Percentiles rank a stretch among this genome's conserved stretches.
Conservation (phyloP, 352 stramenopile species). For the Phytophthora pseudosyringae region DNA sequence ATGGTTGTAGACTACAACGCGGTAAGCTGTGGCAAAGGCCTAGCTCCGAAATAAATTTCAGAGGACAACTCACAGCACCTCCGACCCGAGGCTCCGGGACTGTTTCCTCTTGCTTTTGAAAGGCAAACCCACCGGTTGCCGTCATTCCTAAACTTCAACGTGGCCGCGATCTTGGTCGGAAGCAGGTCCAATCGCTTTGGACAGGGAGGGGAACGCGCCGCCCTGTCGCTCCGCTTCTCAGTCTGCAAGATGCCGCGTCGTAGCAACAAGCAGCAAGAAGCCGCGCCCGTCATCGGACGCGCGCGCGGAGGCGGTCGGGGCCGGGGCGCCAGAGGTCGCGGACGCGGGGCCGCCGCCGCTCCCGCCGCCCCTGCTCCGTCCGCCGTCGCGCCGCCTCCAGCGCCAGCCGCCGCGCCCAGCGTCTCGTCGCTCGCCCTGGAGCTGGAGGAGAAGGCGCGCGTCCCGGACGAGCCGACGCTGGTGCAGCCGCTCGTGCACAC, state of each 20-base stretch:
- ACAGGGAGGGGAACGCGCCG: not conserved
- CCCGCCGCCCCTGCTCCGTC: not conserved
- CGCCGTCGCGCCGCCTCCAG: conserved; percentile 11
- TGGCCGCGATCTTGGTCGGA: no score
- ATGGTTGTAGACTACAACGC: no score
- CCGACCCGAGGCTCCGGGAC: no score
- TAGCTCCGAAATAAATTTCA: no score
- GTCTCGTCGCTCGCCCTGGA: conserved; percentile 22
- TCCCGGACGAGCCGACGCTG: conserved; percentile 28
- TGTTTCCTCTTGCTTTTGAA: no score
- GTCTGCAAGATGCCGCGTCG: conserved; percentile 29
- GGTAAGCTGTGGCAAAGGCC: no score
- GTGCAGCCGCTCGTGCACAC: conserved; percentile 45
- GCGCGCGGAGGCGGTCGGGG: no score
- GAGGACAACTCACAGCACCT: no score
- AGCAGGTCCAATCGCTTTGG: conserved; percentile 16
- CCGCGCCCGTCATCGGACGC: conserved; percentile 9
- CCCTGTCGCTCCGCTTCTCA: conserved; percentile 11
- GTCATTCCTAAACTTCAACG: no score
- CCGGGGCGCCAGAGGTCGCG: conserved; percentile 7
- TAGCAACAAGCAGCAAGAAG: conserved; percentile 24
- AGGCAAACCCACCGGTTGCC: no score
- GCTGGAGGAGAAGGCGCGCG: conserved; percentile 50
- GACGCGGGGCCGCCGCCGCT: not conserved
- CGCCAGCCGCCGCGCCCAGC: conserved; percentile 8